A percentile compares a stretch with the other conserved stretches of the same genome.
These are phyloP conservation scores for Gremmenia infestans DNA, from an alignment of 2,329 filamentous ascomycete genomes.

Conservation along the genomic window DNA sequence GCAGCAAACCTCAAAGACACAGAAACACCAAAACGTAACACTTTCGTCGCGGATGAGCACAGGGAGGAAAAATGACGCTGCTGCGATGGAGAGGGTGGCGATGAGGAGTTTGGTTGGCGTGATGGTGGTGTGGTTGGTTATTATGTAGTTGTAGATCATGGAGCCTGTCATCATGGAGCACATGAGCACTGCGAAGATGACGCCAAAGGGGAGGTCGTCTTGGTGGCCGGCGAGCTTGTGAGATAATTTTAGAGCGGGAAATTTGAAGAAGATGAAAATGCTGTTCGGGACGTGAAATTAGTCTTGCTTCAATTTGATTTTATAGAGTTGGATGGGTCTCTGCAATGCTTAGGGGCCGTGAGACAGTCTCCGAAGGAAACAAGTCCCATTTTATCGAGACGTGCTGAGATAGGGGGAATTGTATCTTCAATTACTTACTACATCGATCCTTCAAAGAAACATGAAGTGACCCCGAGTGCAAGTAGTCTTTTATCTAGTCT, in stretches of 20 bases:
- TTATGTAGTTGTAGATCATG: conserved; percentile 40
- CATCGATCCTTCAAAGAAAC: conserved; percentile 55
- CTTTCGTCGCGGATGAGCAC: conserved; percentile 39
- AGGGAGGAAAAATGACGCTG: conserved; percentile 36
- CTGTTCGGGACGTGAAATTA: no score
- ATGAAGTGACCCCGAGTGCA: conserved; percentile 45
- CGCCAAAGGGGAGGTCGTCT: conserved; percentile 40
- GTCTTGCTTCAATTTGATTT: no score
- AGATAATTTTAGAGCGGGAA: conserved; percentile 44
- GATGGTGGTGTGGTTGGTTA: conserved; percentile 1
- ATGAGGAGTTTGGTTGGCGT: conserved; percentile 29
- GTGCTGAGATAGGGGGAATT: no score
- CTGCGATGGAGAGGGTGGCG: conserved; percentile 34
- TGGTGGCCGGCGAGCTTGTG: conserved; percentile 30
- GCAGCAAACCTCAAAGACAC: conserved; percentile 50
- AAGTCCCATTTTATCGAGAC: no score
- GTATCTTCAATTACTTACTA: conserved; percentile 30
- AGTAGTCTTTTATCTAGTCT: conserved; percentile 42
- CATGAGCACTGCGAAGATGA: conserved; percentile 54
- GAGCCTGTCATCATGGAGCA: conserved; percentile 53
- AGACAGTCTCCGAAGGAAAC: no score
- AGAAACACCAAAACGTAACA: conserved; percentile 50
- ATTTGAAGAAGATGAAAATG: conserved; percentile 58
- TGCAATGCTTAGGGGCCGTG: no score
- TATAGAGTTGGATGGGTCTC: no score